These are phyloP conservation scores for Alisma plantagoaquatica DNA, from an alignment of 106 monocot species.

Conservation along the genomic window DNA sequence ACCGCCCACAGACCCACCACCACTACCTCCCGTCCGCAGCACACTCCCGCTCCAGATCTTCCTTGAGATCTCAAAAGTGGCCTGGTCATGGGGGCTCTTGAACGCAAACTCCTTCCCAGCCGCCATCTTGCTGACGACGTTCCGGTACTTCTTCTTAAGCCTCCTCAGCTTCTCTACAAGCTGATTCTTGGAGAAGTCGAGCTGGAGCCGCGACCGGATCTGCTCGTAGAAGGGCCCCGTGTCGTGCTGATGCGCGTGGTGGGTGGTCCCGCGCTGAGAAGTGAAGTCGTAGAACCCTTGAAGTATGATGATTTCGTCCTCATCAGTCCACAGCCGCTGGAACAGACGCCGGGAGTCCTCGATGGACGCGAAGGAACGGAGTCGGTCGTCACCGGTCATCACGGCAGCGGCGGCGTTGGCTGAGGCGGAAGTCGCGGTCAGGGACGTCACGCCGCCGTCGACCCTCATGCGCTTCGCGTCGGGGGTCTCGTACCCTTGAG, in stretches of 20 bases:
- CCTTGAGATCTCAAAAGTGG: slow-evolving; percentile 68
- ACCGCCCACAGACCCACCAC: slow-evolving; percentile 12
- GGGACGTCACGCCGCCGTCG: background rate
- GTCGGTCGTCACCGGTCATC: background rate
- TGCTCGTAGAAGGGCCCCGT: slow-evolving; percentile 98
- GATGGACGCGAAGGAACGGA: slow-evolving; percentile 8
- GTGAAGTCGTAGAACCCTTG: slow-evolving; percentile 86
- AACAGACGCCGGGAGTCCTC: slow-evolving; percentile 74
- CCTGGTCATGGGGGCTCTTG: slow-evolving; percentile 69
- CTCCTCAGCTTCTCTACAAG: slow-evolving; percentile 93
- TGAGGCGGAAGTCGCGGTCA: slow-evolving; percentile 1
- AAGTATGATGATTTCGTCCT: slow-evolving; percentile 83
- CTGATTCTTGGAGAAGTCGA: slow-evolving; percentile 97
- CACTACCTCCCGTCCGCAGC: slow-evolving; percentile 12
- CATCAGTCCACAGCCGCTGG: slow-evolving; percentile 93
- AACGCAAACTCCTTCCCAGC: slow-evolving; percentile 46
- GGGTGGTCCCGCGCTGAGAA: slow-evolving; percentile 45
- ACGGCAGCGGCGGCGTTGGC: slow-evolving; percentile 1
- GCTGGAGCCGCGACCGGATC: slow-evolving; percentile 61
- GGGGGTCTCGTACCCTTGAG: background rate
- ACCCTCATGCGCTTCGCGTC: too few relatives aligned
- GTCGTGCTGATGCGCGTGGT: slow-evolving; percentile 87
- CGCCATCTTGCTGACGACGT: slow-evolving; percentile 43
- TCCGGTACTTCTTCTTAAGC: slow-evolving; percentile 95
- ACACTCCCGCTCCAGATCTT: slow-evolving; percentile 63